Base-by-base conservation (phyloP, 2,329 filamentous ascomycete species). In the Pseudopyricularia cyperi region DNA sequence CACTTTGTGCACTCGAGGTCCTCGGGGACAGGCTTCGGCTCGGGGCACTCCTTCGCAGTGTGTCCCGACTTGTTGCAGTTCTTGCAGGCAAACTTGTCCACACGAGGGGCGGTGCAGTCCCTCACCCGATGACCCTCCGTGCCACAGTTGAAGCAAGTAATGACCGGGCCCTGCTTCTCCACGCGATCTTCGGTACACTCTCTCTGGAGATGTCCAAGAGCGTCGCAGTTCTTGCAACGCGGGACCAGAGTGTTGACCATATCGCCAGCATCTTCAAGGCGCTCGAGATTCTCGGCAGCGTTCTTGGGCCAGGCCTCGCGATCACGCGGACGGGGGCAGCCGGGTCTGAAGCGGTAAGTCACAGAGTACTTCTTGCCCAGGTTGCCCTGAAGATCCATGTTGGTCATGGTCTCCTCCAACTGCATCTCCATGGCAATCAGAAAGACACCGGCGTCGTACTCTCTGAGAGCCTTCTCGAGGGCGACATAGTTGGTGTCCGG, bases 361-460 rank as follows among this genome's bases (percentile, higher is more conserved):
- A 87, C 70, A 1, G 75, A 75, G 58, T 76, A 87, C 61, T 80
- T 81, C 64, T 80, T 81, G 53, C 75, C 75, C 19, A 83, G 68
- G 55, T 84, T 78, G 5, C 84, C 84, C 60, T 87, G 82, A 1
- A 87, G 68, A 56, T 87, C 82, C 78, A 87, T 84, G 65, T 85
- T 83, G 55, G 80, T 85, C 30, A 85, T 64, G 6, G 72, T 33
- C 44, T 57, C 52, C n/a, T 46, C 24, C 34, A 48, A 63, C 33
- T 75, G 66, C 57, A 77, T 75, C 68, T 85, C 76, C 6, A 77
- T 64, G 6, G 79, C 79, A 57, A 87, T 83, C 51, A 88, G 66
- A 66, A 74, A 83, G 14, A 85, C 66, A 3, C 66, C 65, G 54
- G 85, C 71, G 0, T 68, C 62, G 42, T 77, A 68, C 2, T 65